A percentile compares a stretch with the other conserved stretches of the same genome.
These are phyloP conservation scores for Stephania cephalantha DNA, from an alignment of 164 flowering plant genomes.

Conservation along the genomic window DNA sequence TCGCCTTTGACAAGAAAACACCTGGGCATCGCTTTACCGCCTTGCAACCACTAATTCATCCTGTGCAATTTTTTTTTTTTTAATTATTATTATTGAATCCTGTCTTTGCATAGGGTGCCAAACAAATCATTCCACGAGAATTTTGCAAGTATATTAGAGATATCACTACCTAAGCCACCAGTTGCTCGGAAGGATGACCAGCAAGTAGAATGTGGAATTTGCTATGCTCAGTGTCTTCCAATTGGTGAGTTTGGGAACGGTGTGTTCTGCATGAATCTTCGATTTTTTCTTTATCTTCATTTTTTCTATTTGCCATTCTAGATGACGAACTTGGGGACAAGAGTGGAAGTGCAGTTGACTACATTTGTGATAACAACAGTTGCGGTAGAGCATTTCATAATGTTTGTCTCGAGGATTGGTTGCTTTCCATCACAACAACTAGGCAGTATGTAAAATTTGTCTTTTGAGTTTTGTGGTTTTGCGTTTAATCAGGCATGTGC, in stretches of 20 bases:
- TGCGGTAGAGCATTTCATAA: slow-evolving; percentile 72
- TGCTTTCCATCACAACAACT: slow-evolving; percentile 76
- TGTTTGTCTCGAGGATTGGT: slow-evolving; percentile 78
- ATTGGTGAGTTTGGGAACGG: slow-evolving; percentile 32
- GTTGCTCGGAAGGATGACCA: slow-evolving; percentile 28
- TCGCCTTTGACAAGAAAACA: too few relatives aligned
- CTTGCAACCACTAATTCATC: neutral
- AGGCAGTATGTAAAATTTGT: slow-evolving; percentile 58
- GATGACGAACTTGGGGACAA: slow-evolving; percentile 70
- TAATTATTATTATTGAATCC: neutral
- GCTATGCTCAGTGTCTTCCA: slow-evolving; percentile 80
- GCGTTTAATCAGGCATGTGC: neutral
- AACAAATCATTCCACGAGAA: slow-evolving; percentile 51
- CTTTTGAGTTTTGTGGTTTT: neutral
- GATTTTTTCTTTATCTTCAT: neutral
- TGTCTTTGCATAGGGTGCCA: slow-evolving; percentile 35
- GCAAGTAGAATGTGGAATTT: slow-evolving; percentile 80
- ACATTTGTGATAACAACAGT: slow-evolving; percentile 59
- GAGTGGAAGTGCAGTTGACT: slow-evolving; percentile 68
- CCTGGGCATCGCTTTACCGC: too few relatives aligned
- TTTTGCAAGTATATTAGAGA: slow-evolving; percentile 45
- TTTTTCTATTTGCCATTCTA: slow-evolving; percentile 18
- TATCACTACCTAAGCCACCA: slow-evolving; percentile 45
- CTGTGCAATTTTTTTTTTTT: neutral
- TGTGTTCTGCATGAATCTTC: neutral